Evolutionary conservation across 192 early-diverging fungal species (phyloP).

Genomic region (Backusella tarrabulga): DNA sequence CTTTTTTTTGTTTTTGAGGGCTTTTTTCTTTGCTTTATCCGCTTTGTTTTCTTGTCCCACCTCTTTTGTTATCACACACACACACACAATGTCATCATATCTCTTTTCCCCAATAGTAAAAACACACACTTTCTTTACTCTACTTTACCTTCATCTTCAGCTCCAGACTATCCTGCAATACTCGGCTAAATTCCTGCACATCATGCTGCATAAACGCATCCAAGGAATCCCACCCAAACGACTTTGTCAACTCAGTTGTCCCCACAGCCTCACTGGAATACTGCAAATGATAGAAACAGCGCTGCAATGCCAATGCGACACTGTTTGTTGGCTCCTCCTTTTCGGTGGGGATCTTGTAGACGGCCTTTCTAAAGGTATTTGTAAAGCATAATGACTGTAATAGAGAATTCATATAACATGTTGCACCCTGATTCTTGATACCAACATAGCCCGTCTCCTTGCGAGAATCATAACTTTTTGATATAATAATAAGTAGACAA

Average conservation of each 20-base stretch:
- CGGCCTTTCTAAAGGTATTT: slow-evolving; percentile 88
- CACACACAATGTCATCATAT: background rate
- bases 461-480: slow-evolving; percentile 82
- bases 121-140: slow-evolving; percentile 36
- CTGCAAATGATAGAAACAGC: slow-evolving; percentile 91
- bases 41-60: background rate
- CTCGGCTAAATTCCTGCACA: slow-evolving; percentile 96
- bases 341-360: slow-evolving; percentile 91
- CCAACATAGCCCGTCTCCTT: slow-evolving; percentile 90
- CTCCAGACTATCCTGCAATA: slow-evolving; percentile 96
- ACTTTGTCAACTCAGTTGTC: slow-evolving; percentile 94
- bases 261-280: slow-evolving; percentile 68
- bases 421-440: slow-evolving; percentile 97
- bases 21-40: background rate
- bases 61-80: background rate
- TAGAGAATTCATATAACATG: slow-evolving; percentile 98
- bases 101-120: background rate
- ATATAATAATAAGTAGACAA: too few species aligned
- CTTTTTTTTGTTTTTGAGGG: background rate
- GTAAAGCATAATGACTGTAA: slow-evolving; percentile 95
- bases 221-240: slow-evolving; percentile 96
- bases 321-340: slow-evolving; percentile 86
- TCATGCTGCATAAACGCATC: slow-evolving; percentile 99
- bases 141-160: slow-evolving; percentile 92
- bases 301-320: slow-evolving; percentile 89